phyloP scores from a whole-genome alignment of 176 grass and related monocot genomes.

The Olyra latifolia region DNA sequence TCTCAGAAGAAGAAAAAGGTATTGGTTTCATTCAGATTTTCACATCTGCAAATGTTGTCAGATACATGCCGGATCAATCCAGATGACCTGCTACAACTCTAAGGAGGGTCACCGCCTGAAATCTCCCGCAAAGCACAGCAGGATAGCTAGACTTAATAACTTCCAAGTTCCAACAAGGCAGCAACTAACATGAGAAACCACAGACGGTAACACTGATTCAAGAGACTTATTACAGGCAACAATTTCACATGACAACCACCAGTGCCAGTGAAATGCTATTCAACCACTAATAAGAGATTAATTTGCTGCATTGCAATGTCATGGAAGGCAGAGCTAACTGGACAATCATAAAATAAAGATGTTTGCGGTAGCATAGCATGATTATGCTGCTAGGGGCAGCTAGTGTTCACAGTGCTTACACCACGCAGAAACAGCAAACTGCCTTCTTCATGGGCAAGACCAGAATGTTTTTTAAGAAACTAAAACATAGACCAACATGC shows the following conservation, averaged over 20 bases:
- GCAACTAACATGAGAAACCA: neutral
- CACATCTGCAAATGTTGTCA: neutral
- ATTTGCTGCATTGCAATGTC: neutral
- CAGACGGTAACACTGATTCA: neutral
- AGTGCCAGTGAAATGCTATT: neutral
- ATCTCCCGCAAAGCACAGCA: neutral
- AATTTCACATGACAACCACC: neutral
- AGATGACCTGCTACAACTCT: neutral
- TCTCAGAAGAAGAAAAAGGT: neutral
- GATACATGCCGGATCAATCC: neutral
- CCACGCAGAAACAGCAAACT: slow-evolving; percentile 14
- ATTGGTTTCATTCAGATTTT: neutral
- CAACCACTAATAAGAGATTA: neutral
- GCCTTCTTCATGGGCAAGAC: neutral
- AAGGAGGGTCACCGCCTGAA: too few relatives aligned
- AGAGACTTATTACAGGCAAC: neutral
- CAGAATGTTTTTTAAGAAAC: neutral
- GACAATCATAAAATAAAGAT: neutral
- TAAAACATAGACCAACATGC: neutral
- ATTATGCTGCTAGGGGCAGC: neutral
- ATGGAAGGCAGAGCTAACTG: neutral
- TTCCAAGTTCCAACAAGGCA: neutral
- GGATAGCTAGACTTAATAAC: neutral
- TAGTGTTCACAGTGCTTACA: neutral
- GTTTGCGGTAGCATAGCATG: neutral